These are phyloP conservation scores for Comarum palustre DNA, from an alignment of 306 rosid species.

Conservation along the genomic window DNA sequence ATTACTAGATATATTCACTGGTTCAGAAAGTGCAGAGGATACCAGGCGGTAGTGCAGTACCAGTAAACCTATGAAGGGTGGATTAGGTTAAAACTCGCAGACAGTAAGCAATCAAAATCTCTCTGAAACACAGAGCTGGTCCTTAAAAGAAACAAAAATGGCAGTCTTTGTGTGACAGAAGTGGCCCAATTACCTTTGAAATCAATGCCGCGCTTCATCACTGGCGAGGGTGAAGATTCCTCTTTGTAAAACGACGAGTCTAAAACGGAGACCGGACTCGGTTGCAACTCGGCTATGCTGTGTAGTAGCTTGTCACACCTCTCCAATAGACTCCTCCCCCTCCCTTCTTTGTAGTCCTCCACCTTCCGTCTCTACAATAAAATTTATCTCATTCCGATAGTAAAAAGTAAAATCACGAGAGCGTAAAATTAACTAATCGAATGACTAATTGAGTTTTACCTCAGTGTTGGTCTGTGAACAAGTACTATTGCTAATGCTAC, in stretches of 20 bases:
- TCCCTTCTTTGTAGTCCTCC: constrained; percentile 69
- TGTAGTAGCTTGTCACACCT: constrained; percentile 77
- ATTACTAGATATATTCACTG: not conserved
- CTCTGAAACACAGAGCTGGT: not conserved
- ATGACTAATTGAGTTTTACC: constrained; percentile 33
- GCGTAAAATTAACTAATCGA: too few species aligned
- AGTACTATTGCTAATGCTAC: constrained; percentile 45
- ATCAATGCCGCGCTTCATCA: constrained; percentile 76
- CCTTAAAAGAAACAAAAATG: constrained; percentile 1
- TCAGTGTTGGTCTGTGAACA: constrained; percentile 69
- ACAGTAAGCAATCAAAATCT: constrained; percentile 23
- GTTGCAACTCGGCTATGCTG: constrained; percentile 89
- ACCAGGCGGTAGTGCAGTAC: not conserved
- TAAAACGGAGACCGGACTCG: constrained; percentile 93
- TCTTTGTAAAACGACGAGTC: constrained; percentile 88
- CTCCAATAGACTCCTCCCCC: constrained; percentile 63
- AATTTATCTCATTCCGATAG: too few species aligned
- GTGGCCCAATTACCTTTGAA: constrained; percentile 53
- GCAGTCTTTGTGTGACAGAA: not conserved
- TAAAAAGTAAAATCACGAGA: too few species aligned
- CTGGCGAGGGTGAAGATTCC: constrained; percentile 86
- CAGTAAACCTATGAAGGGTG: constrained; percentile 19
- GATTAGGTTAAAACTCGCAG: constrained; percentile 16
- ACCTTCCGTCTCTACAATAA: constrained; percentile 48
- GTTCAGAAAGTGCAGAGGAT: not conserved